phyloP scores from a whole-genome alignment of 805 yeast genomes.

The Ogataea pignaliae region DNA sequence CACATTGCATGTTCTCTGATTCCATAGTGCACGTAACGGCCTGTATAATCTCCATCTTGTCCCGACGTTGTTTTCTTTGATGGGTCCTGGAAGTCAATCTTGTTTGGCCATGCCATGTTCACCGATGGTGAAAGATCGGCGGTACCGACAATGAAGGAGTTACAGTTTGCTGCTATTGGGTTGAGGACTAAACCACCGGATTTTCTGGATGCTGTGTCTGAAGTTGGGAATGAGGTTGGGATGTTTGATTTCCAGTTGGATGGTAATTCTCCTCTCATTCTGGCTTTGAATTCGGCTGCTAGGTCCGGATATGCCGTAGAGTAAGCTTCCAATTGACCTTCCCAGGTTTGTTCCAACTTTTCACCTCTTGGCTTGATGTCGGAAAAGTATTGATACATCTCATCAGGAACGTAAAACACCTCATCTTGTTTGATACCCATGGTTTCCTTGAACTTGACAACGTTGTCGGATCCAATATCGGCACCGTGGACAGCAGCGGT shows the following conservation, averaged over 20 bases:
- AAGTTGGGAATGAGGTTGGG: constrained; percentile 79
- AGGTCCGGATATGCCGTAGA: constrained; percentile 63
- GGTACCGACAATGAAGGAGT: constrained; percentile 77
- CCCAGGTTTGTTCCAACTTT: constrained; percentile 70
- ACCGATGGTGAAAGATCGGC: constrained; percentile 93
- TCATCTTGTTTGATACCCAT: constrained; percentile 85
- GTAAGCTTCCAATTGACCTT: constrained; percentile 55
- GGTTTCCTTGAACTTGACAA: constrained; percentile 73
- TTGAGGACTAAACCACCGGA: constrained; percentile 77
- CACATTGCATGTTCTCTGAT: constrained; percentile 99
- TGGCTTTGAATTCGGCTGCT: constrained; percentile 74
- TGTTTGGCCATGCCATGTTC: constrained; percentile 81
- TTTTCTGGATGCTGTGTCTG: constrained; percentile 89
- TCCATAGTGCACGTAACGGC: constrained; percentile 95
- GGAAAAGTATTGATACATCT: constrained; percentile 68
- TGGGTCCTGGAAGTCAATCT: constrained; percentile 91
- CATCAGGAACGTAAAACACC: constrained; percentile 73
- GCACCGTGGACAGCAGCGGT: constrained; percentile 94
- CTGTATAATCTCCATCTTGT: constrained; percentile 72
- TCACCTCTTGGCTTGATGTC: constrained; percentile 57
- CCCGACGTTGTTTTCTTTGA: constrained; percentile 39
- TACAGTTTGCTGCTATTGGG: constrained; percentile 62
- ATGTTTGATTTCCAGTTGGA: constrained; percentile 72
- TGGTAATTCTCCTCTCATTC: constrained; percentile 76
- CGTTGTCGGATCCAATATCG: constrained; percentile 89